Base-by-base conservation (phyloP, 2,329 filamentous ascomycete species). In the Chrysoporthe deuterocubensis region DNA sequence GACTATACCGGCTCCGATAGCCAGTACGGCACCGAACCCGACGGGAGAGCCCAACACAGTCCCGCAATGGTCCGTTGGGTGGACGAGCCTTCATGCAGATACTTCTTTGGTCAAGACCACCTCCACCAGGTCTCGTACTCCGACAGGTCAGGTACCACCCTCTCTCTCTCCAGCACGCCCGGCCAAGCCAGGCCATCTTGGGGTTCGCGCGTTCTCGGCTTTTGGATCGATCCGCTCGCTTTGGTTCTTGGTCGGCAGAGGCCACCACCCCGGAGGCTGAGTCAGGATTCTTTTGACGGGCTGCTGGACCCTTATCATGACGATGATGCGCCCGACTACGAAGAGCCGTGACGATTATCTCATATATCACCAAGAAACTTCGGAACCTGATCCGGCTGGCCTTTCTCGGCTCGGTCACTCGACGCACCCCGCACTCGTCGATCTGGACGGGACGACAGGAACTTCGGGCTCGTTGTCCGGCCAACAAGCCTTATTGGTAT, bases 151-250 rank as follows among this genome's bases (percentile, higher is more conserved):
- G 48, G 42, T 21, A 46, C 58, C 42, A 62, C 50, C 21, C 26
- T 64, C 44, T 62, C 67, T n/a, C 54, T 62, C 14, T 54, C 65
- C 32, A 59, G 54, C 26, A 50, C 43, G 8, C 58, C 52, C 2
- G 43, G 42, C 26, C 63, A 58, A 14, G 63, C 61, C 37, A 42
- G 64, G 18, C 61, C 56, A 32, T 62, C 65, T 14, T 62, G 65
- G 61, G 62, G 65, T 14, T 26, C 21, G 14, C 34, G 34, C 50
- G 62, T 43, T 16, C 42, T 62, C 8, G 62, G 40, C 40, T 48
- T 62, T 18, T 64, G 66, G 16, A 11, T 69, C 18, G 40, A 64
- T 14, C 65, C 46, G 44, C 8, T 61, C 18, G n/a, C 52, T 64
- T 34, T 32, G 13, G n/a, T 16, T 11, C 37, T 13, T 42, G 16